Conservation (phyloP, 768 basidiomycete genomes). For the Termitomyces sp. region DNA sequence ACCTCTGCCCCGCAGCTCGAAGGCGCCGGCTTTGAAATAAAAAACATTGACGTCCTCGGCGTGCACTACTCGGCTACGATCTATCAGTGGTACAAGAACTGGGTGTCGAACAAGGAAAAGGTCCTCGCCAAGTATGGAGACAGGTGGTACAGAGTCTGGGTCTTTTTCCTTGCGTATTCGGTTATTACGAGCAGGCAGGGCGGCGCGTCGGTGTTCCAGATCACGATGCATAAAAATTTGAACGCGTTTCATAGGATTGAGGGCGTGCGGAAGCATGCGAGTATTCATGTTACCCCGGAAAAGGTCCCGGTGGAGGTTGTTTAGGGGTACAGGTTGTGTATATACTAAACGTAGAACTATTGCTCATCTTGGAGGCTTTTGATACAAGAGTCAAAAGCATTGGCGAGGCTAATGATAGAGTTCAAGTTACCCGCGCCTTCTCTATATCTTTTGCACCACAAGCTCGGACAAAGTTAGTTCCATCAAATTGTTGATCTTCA, state of each 20-base stretch:
- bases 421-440: no score
- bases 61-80: slow-evolving; percentile 95
- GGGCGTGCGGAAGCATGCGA: slow-evolving; percentile 78
- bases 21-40: slow-evolving; percentile 92
- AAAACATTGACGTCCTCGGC: slow-evolving; percentile 93
- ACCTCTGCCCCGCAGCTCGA: slow-evolving; percentile 56
- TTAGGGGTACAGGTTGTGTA: no score
- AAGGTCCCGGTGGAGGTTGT: slow-evolving; percentile 24
- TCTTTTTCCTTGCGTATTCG: slow-evolving; percentile 93
- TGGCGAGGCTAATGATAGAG: no score
- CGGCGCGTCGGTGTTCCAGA: slow-evolving; percentile 89
- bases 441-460: no score
- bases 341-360: no score
- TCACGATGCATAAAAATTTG: slow-evolving; percentile 97
- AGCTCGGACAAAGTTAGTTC: no score
- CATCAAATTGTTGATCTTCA: no score
- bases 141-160: slow-evolving; percentile 93
- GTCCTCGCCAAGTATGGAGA: slow-evolving; percentile 89
- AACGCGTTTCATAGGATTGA: slow-evolving; percentile 92
- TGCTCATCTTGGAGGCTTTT: no score
- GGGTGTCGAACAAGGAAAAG: slow-evolving; percentile 90
- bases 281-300: slow-evolving; percentile 64
- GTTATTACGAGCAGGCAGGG: slow-evolving; percentile 84
- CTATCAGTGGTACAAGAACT: slow-evolving; percentile 95
- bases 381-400: no score